Evolutionary conservation across 768 basidiomycete species (phyloP).

Genomic region (Solioccasus polychromus): DNA sequence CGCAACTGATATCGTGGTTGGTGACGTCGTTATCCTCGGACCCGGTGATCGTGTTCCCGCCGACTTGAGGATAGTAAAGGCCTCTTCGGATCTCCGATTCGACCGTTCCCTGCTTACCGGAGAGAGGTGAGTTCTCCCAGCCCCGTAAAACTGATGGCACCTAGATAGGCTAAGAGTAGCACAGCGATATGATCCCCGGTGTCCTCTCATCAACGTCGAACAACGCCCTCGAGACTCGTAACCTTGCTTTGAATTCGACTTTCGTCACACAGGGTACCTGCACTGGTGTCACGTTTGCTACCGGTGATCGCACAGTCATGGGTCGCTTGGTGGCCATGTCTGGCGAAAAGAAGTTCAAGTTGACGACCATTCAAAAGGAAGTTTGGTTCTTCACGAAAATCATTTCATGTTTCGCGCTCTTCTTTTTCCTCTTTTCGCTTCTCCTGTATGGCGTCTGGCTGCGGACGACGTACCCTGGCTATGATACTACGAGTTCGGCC

Average conservation of each 20-base stretch:
- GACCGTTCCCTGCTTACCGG: conserved; percentile 52
- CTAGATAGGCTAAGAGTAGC: conserved; percentile 3
- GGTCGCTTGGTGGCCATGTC: conserved; percentile 55
- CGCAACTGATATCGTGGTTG: conserved; percentile 54
- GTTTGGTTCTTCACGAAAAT: conserved; percentile 51
- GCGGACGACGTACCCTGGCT: conserved; percentile 29
- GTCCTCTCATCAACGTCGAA: conserved; percentile 42
- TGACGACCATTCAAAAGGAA: conserved; percentile 47
- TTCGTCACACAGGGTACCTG: conserved; percentile 40
- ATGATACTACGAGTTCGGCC: conserved; percentile 30
- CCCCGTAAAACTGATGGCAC: background rate
- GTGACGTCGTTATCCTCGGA: conserved; percentile 48
- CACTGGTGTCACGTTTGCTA: conserved; percentile 39
- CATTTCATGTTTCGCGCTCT: conserved; percentile 40
- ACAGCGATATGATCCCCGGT: conserved; percentile 42
- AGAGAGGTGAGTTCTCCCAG: conserved; percentile 31
- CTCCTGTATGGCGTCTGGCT: conserved; percentile 42
- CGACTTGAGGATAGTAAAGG: conserved; percentile 51
- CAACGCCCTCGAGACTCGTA: conserved; percentile 45
- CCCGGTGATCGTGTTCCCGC: conserved; percentile 59
- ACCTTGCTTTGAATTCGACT: conserved; percentile 47
- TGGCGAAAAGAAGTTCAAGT: conserved; percentile 40
- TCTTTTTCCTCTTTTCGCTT: conserved; percentile 40
- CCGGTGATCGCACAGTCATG: conserved; percentile 42
- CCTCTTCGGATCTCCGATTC: conserved; percentile 47